Evolutionary conservation across 441 rosid species (phyloP), one percentile per base, ranked within the genome.

Genomic region (Arabidopsis hybrid): DNA sequence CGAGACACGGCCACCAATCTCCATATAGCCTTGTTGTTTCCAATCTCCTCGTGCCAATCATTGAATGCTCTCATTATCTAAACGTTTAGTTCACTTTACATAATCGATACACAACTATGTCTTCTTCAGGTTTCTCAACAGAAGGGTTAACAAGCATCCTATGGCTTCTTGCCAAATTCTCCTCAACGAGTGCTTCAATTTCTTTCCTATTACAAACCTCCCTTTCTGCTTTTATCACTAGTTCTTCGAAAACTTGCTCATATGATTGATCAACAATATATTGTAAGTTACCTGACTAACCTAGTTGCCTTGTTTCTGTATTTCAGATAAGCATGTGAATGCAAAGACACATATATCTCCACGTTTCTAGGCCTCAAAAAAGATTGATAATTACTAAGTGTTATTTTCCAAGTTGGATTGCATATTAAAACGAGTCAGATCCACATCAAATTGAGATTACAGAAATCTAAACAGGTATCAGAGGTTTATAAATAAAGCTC

Each of bases 401-500:
- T 16, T 9, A 58, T 2, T 5, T 36, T 58, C n/a, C 29, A 36
- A 36, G 31, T 36, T 55, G 38, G 38, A 31, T 29, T 55, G 17
- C 43, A 16, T 5, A 58, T 36, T 14, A 34, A 31, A 32, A 57
- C 8, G 61, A 9, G 47, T 39, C 47, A 17, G 10, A 38, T 38
- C 47, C 31, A 17, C 9, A 39, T 38, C 26, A 43, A 43, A 61
- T 8, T 62, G 38, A 43, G 38, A 43, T 45, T 43, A 62, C 40
- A 62, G 3, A 61, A 26, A 8, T 58, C 40, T 56, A 56, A 56
- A 56, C 4, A 56, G 21, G 60, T 34, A 26, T n/a, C 40, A 56
- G 11, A n/a, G 18, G 42, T 57, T 14, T 14, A 35, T 7, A 14
- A 38, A 17, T 9, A n/a, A 59, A 17, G 7, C 50, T 60, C 35